Percentiles rank a stretch among this genome's conserved stretches.
Evolutionary conservation across 2,329 filamentous ascomycete genomes (phyloP).

Genomic region (Fusarium verticillioides): DNA sequence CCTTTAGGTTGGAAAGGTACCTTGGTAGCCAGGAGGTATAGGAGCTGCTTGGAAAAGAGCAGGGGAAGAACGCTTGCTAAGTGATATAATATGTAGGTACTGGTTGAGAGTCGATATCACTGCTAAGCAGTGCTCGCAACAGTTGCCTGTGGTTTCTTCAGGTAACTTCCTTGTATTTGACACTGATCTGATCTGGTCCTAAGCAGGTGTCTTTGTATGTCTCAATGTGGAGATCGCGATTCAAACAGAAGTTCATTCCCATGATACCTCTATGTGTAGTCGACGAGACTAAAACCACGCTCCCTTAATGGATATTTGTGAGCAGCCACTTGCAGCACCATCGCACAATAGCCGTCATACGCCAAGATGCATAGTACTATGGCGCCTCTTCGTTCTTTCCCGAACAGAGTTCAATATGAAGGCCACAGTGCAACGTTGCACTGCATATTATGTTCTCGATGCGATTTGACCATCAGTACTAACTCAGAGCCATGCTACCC

Average conservation of each 20-base stretch:
- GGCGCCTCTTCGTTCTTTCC: constrained; percentile 7
- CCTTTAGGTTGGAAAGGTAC: neutral
- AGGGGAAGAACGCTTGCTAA: neutral
- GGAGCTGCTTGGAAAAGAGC: neutral
- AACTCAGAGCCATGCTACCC: constrained; percentile 7
- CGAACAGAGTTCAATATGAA: neutral
- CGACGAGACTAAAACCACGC: neutral
- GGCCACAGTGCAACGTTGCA: constrained; percentile 23
- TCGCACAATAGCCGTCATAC: constrained; percentile 34
- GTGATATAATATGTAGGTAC: neutral
- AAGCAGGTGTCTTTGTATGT: neutral
- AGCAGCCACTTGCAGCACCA: constrained; percentile 15
- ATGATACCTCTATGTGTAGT: neutral
- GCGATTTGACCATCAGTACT: constrained; percentile 5
- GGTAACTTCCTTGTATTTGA: neutral
- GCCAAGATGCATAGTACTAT: constrained; percentile 7
- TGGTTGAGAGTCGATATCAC: neutral
- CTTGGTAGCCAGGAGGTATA: neutral
- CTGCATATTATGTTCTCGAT: constrained; percentile 37
- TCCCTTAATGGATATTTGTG: neutral
- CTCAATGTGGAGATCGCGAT: neutral
- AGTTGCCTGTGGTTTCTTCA: neutral
- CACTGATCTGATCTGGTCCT: neutral
- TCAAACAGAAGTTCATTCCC: neutral
- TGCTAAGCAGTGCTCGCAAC: constrained; percentile 12